Evolutionary conservation across 345 rosid genomes (phyloP), one percentile per base, ranked within the genome.

Genomic region (Gossypium turneri): DNA sequence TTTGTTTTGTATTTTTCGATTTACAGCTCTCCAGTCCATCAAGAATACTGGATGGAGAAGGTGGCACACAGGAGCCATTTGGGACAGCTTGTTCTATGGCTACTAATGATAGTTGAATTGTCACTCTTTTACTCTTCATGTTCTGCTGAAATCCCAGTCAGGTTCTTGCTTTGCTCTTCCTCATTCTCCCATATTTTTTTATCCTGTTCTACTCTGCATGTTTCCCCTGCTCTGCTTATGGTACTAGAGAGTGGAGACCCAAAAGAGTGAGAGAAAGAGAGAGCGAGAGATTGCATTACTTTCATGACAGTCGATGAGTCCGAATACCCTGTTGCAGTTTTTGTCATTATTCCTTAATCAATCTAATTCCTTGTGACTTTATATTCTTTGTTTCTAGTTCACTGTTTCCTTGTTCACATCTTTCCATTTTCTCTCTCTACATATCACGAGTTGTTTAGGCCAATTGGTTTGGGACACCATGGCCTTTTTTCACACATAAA

Each of bases 111-210:
- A 12, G 22, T 41, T 58, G 27, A 29, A 47, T 50, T 75, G 9
- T 65, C 44, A n/a, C 67, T 77, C 76, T 44, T 64, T 57, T 19
- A 44, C 59, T 52, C 72, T 15, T 60, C 70, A 64, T 48, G 59
- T 44, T 24, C 12, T 22, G 15, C 62, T 24, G 62, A 58, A 58
- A 58, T 12, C 34, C 34, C 34, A 4, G 38, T 75, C 67, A 82
- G 89, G 86, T 84, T 79, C 85, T 73, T 72, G 38, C 76, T 73
- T 41, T 58, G 12, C 7, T 11, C 74, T 45, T 27, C 10, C 1
- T n/a, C 17, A 0, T 29, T 59, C 13, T 17, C 51, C 64, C 64
- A 12, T 59, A 19, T 60, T 10, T 47, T 34, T 20, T 12, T 72
- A 47, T 58, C 22, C 15, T 56, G 55, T 66, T 27, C 6, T 45